phyloP scores from a whole-genome alignment of 306 rosid genomes.

The Albizia julibrissin region DNA sequence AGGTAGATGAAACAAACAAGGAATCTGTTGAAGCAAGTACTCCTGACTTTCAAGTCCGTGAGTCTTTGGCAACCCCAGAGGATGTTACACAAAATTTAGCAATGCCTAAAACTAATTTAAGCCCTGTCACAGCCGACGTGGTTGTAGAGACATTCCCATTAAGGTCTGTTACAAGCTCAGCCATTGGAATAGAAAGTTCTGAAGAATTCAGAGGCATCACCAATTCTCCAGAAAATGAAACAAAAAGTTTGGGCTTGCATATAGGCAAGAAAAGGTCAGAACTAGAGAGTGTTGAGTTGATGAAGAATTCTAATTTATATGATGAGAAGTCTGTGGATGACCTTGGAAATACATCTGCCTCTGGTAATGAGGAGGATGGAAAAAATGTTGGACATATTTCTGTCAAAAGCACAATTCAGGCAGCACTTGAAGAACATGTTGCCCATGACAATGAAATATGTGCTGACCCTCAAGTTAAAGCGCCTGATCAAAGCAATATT shows the following conservation, averaged over 20 bases:
- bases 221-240: slow-evolving; percentile 38
- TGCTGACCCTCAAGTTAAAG: slow-evolving; percentile 37
- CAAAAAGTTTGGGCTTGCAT: slow-evolving; percentile 28
- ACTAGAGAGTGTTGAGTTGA: slow-evolving; percentile 31
- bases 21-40: slow-evolving; percentile 31
- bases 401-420: slow-evolving; percentile 42
- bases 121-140: slow-evolving; percentile 43
- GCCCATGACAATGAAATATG: slow-evolving; percentile 32
- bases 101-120: slow-evolving; percentile 37
- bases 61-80: slow-evolving; percentile 37
- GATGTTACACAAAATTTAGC: slow-evolving; percentile 40
- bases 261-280: slow-evolving; percentile 33
- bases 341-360: slow-evolving; percentile 35
- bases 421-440: slow-evolving; percentile 28
- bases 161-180: slow-evolving; percentile 40
- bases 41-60: slow-evolving; percentile 31
- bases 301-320: slow-evolving; percentile 21
- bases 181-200: slow-evolving; percentile 36
- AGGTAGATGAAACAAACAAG: slow-evolving; percentile 33
- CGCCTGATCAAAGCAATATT: slow-evolving; percentile 34
- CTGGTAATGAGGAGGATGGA: slow-evolving; percentile 39
- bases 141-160: slow-evolving; percentile 81
- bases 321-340: slow-evolving; percentile 43
- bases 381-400: slow-evolving; percentile 33
- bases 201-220: slow-evolving; percentile 37